Evolutionary conservation across 2,329 filamentous ascomycete genomes (phyloP).

Genomic region (Stachybotrys echinatus): DNA sequence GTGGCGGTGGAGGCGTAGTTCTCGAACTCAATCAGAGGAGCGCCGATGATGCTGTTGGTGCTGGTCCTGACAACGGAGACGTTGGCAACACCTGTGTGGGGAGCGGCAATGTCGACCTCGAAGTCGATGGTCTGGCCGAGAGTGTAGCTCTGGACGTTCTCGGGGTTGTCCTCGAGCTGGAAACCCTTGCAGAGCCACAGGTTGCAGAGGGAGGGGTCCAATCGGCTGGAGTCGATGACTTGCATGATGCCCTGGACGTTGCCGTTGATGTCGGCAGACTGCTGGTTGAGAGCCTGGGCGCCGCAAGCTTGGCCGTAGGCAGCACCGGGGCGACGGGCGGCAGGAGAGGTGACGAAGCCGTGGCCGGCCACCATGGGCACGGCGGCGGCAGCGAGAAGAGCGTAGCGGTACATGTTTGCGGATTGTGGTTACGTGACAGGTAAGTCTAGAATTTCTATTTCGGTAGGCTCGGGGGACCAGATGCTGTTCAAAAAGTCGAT

Average conservation of each 20-base stretch:
- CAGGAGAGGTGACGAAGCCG: constrained; percentile 36
- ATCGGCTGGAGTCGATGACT: constrained; percentile 18
- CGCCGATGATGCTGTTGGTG: constrained; percentile 46
- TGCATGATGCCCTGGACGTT: constrained; percentile 31
- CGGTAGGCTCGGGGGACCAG: constrained; percentile 19
- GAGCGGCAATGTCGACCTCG: constrained; percentile 33
- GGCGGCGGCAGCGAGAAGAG: constrained; percentile 16
- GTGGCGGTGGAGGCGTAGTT: constrained; percentile 43
- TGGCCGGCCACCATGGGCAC: constrained; percentile 32
- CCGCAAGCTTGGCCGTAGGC: constrained; percentile 41
- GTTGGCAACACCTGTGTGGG: constrained; percentile 44
- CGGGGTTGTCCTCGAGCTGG: constrained; percentile 37
- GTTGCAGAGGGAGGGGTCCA: constrained; percentile 25
- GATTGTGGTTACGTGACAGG: background rate
- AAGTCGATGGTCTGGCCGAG: constrained; percentile 38
- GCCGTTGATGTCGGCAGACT: constrained; percentile 27
- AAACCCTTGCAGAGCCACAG: constrained; percentile 43
- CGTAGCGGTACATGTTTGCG: constrained; percentile 16
- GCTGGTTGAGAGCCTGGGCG: constrained; percentile 28
- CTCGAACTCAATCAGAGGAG: constrained; percentile 48
- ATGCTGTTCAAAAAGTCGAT: constrained; percentile 6
- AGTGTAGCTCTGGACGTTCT: constrained; percentile 34
- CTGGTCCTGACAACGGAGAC: constrained; percentile 52
- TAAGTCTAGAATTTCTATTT: background rate
- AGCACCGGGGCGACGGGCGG: constrained; percentile 33